Evolutionary conservation across 768 basidiomycete genomes (phyloP).

Genomic region (Naganishia randhawae): DNA sequence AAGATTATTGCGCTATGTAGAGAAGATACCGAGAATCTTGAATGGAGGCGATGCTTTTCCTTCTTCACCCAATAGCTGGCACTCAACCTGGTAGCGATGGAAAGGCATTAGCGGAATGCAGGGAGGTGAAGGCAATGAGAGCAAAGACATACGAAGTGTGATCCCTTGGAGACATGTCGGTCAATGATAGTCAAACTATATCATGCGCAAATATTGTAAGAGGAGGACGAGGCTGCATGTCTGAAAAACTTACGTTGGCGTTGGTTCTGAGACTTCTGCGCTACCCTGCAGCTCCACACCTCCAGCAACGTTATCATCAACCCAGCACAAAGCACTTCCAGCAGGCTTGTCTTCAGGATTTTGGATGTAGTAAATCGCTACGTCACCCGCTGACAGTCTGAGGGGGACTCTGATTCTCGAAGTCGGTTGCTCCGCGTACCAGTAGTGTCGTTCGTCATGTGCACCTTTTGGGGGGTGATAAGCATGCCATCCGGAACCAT

Average conservation of each 20-base stretch:
- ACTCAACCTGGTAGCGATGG: constrained; percentile 59
- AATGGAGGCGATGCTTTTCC: constrained; percentile 67
- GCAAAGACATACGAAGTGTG: constrained; percentile 63
- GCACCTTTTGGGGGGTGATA: constrained; percentile 62
- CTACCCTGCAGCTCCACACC: constrained; percentile 73
- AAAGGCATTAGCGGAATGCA: constrained; percentile 11
- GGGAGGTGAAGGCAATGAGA: neutral
- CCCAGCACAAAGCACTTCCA: constrained; percentile 85
- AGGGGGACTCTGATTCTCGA: constrained; percentile 79
- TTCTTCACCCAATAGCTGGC: constrained; percentile 75
- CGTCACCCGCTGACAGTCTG: constrained; percentile 79
- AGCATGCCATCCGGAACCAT: constrained; percentile 84
- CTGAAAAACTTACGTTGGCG: constrained; percentile 61
- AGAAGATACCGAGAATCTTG: constrained; percentile 76
- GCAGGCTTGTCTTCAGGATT: constrained; percentile 58
- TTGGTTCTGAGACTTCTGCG: constrained; percentile 61
- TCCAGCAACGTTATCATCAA: constrained; percentile 87
- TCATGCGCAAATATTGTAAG: neutral
- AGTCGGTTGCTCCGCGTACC: constrained; percentile 81
- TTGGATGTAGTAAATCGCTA: constrained; percentile 82
- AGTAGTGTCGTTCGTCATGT: constrained; percentile 71
- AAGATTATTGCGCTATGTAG: constrained; percentile 28
- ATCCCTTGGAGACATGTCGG: constrained; percentile 73
- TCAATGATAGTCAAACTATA: constrained; percentile 79
- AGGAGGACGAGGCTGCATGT: constrained; percentile 13